Evolutionary conservation across 208 protist species (phyloP).

Genomic region (Leishmania amazonensis): DNA sequence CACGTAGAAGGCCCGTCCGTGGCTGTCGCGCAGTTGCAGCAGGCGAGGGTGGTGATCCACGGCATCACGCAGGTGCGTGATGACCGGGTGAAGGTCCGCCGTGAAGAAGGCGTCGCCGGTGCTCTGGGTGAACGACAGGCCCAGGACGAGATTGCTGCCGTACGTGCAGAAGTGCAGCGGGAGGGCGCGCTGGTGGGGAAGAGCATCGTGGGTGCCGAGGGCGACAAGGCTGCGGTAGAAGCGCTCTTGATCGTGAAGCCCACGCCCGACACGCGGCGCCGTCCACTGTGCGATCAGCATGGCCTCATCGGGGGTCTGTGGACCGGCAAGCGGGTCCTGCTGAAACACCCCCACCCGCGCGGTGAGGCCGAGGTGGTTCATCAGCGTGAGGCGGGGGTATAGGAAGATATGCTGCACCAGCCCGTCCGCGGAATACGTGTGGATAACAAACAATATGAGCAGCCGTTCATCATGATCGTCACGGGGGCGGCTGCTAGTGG

Average conservation of each 20-base stretch:
- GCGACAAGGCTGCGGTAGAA: constrained; percentile 48
- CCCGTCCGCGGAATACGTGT: constrained; percentile 42
- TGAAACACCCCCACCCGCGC: constrained; percentile 63
- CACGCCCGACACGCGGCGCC: constrained; percentile 22
- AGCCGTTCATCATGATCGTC: constrained; percentile 43
- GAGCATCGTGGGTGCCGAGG: constrained; percentile 51
- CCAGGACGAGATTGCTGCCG: constrained; percentile 49
- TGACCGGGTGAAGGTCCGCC: constrained; percentile 33
- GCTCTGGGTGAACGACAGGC: constrained; percentile 64
- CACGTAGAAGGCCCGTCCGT: constrained; percentile 65
- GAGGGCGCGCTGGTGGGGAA: constrained; percentile 60
- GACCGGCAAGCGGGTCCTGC: constrained; percentile 45
- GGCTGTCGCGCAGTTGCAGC: constrained; percentile 49
- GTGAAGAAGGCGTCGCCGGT: constrained; percentile 60
- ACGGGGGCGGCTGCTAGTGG: background rate
- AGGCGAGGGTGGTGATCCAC: constrained; percentile 61
- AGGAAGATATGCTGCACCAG: constrained; percentile 59
- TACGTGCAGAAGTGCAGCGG: constrained; percentile 65
- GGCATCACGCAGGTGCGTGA: constrained; percentile 40
- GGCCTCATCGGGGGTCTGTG: constrained; percentile 41
- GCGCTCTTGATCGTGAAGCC: constrained; percentile 21
- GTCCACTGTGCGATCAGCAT: constrained; percentile 40
- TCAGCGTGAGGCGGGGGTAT: constrained; percentile 61
- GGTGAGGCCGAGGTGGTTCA: constrained; percentile 80
- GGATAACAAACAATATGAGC: constrained; percentile 60